These are phyloP conservation scores for Telopea speciosissima DNA, from an alignment of 177 flowering plant genomes.

Conservation along the genomic window DNA sequence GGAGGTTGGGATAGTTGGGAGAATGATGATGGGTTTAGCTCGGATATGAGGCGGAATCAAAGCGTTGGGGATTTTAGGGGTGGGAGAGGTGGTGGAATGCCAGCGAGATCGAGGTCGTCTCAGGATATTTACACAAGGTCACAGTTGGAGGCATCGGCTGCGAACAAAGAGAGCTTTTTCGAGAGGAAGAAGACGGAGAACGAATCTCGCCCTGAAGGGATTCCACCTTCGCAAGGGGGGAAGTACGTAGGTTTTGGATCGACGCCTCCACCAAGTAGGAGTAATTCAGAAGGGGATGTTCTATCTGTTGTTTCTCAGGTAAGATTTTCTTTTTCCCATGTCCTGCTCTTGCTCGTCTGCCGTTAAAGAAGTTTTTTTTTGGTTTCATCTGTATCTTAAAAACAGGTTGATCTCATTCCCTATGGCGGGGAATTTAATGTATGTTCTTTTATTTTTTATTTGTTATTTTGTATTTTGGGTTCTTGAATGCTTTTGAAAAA, in stretches of 20 bases:
- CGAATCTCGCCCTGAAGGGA: slow-evolving; percentile 66
- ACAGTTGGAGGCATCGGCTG: slow-evolving; percentile 86
- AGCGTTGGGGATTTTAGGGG: slow-evolving; percentile 59
- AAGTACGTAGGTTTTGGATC: slow-evolving; percentile 98
- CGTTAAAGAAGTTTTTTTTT: not conserved
- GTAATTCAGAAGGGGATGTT: slow-evolving; percentile 53
- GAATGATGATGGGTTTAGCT: slow-evolving; percentile 39
- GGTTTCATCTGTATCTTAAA: too few relatives aligned
- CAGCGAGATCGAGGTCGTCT: slow-evolving; percentile 59
- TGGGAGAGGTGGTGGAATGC: slow-evolving; percentile 29
- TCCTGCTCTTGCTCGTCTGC: not conserved
- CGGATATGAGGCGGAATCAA: slow-evolving; percentile 69
- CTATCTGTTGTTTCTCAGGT: slow-evolving; percentile 91
- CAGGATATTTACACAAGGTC: slow-evolving; percentile 56
- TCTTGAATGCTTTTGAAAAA: too few relatives aligned
- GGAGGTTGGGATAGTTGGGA: slow-evolving; percentile 93
- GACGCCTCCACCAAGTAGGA: slow-evolving; percentile 43
- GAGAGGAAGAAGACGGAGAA: slow-evolving; percentile 73
- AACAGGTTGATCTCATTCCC: too few relatives aligned
- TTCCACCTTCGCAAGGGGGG: slow-evolving; percentile 94
- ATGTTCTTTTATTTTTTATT: too few relatives aligned
- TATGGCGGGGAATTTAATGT: too few relatives aligned
- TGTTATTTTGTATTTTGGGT: too few relatives aligned
- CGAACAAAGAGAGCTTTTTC: slow-evolving; percentile 72
- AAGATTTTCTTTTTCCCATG: not conserved